Conservation (phyloP, 306 rosid genomes). For the Lupinus albus region DNA sequence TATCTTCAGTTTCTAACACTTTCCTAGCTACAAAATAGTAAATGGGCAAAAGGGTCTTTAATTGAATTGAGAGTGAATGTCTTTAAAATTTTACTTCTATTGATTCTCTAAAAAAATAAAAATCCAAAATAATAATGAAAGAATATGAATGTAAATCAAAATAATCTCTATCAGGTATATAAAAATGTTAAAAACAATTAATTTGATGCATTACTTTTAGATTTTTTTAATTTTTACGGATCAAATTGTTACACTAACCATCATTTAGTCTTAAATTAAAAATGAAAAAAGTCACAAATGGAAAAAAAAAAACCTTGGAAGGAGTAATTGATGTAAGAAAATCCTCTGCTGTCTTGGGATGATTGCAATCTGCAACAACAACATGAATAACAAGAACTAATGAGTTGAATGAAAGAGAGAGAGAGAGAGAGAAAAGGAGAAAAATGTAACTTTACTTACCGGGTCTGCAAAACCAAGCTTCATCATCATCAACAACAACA, state of each 20-base stretch:
- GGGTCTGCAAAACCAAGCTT: slow-evolving; percentile 88
- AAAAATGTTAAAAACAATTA: no score
- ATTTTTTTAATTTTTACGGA: no score
- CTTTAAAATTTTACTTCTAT: no score
- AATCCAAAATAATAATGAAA: no score
- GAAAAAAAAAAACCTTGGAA: slow-evolving; percentile 60
- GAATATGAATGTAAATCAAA: no score
- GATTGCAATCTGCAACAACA: slow-evolving; percentile 74
- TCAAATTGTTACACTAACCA: no score
- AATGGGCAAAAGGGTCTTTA: neutral
- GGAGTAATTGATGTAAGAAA: slow-evolving; percentile 73
- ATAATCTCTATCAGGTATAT: no score
- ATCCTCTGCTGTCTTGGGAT: slow-evolving; percentile 83
- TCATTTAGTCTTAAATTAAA: no score
- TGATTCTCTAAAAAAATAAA: no score
- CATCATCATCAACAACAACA: slow-evolving; percentile 53
- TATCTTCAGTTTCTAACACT: slow-evolving; percentile 1
- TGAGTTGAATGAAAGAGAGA: slow-evolving; percentile 4
- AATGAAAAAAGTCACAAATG: no score
- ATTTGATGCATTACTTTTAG: no score
- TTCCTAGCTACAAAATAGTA: slow-evolving; percentile 33
- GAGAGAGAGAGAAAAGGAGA: neutral
- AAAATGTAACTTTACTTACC: slow-evolving; percentile 42
- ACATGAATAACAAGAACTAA: slow-evolving; percentile 14
- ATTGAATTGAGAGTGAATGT: no score